Base-by-base conservation (phyloP, 208 protist species). In the Trypanosoma caninum region DNA sequence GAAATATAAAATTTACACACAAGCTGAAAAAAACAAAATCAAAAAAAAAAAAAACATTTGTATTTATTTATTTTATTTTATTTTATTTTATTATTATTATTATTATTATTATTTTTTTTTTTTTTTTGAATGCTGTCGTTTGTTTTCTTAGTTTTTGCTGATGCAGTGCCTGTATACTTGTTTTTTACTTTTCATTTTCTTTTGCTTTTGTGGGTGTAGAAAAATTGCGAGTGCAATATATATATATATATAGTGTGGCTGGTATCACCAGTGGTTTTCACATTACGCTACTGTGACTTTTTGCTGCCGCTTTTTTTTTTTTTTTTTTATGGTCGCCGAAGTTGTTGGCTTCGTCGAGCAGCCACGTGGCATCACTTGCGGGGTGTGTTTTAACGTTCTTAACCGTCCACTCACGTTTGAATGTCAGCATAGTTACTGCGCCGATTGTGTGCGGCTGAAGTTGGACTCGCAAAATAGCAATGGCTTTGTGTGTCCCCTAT, bases 351-450 rank as follows among this genome's bases (percentile, higher is more conserved):
- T 30, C n/a, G 37, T 34, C n/a, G 50, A 51, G 14, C n/a, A 67
- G 20, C 30, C 45, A 4, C 46, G 37, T 25, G 59, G 66, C 7
- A 84, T 94, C 42, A 91, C 81, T 3, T 94, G 87, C 50, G 83
- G 82, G 13, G 47, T 83, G 0, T 94, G 87, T 72, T 94, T 91
- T 71, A 74, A 84, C 25, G 65, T 83, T 40, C 34, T 94, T 27
- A 56, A 65, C 0, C 34, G 73, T 2, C 82, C 87, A 8, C 41
- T 89, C 13, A 82, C 76, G 5, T 63, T 94, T 14, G 55, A 68
- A 0, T 94, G 87, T 64, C 31, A 59, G 10, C 74, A 94, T 65
- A 69, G 61, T 48, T 91, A 84, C 51, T 90, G 83, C 46, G 41
- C 47, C 0, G 65, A 51, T 13, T 93, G 87, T 60, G 72, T 93